Conservation (phyloP, 257 asterid species). For the Solanum tarijense region DNA sequence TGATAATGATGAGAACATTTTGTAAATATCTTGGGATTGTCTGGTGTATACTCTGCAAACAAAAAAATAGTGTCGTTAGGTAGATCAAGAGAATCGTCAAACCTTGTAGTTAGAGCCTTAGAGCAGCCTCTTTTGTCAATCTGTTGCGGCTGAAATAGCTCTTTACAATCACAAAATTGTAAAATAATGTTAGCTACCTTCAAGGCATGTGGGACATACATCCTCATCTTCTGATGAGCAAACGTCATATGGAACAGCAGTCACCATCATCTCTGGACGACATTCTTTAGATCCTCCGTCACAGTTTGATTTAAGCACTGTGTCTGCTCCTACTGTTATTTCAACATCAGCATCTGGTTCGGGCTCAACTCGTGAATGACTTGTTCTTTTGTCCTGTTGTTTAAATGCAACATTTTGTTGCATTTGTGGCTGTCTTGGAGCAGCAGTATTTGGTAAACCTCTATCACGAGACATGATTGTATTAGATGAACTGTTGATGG, state of each 20-base stretch:
- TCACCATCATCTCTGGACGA: background rate
- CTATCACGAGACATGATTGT: constrained; percentile 1
- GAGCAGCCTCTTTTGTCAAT: background rate
- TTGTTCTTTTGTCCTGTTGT: constrained; percentile 8
- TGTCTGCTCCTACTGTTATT: background rate
- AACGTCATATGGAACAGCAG: background rate
- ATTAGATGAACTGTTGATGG: background rate
- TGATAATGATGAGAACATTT: constrained; percentile 58
- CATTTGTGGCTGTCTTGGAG: background rate
- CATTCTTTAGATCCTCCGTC: background rate
- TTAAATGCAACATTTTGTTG: constrained; percentile 3
- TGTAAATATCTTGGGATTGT: constrained; percentile 45
- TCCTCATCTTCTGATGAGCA: constrained; percentile 28
- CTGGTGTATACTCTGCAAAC: constrained; percentile 37
- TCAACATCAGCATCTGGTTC: constrained; percentile 11
- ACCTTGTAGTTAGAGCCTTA: background rate
- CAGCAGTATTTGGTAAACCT: background rate
- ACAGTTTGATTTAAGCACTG: background rate
- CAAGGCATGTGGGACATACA: constrained; percentile 61
- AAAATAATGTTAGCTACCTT: constrained; percentile 25
- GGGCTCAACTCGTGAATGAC: constrained; percentile 10
- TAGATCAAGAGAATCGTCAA: background rate
- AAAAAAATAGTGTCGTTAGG: background rate
- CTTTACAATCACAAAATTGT: background rate
- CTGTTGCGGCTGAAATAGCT: background rate